These are phyloP conservation scores for Suillus subluteus DNA, from an alignment of 768 basidiomycete species.

Conservation along the genomic window DNA sequence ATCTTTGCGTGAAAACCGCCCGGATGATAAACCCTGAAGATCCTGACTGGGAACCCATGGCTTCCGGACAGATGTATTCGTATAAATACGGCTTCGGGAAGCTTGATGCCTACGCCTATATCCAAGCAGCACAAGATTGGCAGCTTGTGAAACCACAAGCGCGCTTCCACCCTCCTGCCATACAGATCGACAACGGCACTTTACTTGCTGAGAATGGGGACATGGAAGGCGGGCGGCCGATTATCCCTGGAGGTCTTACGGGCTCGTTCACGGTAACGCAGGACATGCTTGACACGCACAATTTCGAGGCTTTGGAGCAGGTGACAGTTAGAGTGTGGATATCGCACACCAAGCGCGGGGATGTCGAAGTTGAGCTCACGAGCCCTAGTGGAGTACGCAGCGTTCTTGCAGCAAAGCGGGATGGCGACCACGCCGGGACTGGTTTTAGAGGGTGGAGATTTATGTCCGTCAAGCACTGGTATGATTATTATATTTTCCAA, in stretches of 20 bases:
- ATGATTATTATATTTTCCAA: conserved; percentile 17
- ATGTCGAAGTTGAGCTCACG: conserved; percentile 87
- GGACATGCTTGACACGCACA: conserved; percentile 67
- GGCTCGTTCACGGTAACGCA: conserved; percentile 69
- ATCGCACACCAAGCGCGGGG: conserved; percentile 81
- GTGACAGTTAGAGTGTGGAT: conserved; percentile 94
- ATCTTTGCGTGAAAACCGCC: conserved; percentile 80
- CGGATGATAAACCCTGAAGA: conserved; percentile 83
- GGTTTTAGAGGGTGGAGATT: conserved; percentile 98
- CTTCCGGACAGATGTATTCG: conserved; percentile 52
- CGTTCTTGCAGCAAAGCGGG: conserved; percentile 74
- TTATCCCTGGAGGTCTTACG: conserved; percentile 64
- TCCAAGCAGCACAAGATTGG: conserved; percentile 84
- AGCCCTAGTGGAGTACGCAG: conserved; percentile 89
- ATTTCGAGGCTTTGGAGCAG: conserved; percentile 90
- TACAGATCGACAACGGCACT: conserved; percentile 65
- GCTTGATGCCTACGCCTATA: conserved; percentile 80
- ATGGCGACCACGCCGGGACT: conserved; percentile 59
- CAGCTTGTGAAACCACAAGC: conserved; percentile 90
- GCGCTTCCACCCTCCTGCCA: conserved; percentile 78
- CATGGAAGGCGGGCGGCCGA: conserved; percentile 67
- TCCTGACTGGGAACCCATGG: conserved; percentile 91
- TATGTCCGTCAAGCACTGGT: conserved; percentile 99
- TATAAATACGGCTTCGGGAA: conserved; percentile 98
- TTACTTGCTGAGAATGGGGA: conserved; percentile 48